Percentiles rank a stretch among this genome's conserved stretches.
Conservation (phyloP, 495 filamentous ascomycete genomes). For the Gamarada debralockiae region DNA sequence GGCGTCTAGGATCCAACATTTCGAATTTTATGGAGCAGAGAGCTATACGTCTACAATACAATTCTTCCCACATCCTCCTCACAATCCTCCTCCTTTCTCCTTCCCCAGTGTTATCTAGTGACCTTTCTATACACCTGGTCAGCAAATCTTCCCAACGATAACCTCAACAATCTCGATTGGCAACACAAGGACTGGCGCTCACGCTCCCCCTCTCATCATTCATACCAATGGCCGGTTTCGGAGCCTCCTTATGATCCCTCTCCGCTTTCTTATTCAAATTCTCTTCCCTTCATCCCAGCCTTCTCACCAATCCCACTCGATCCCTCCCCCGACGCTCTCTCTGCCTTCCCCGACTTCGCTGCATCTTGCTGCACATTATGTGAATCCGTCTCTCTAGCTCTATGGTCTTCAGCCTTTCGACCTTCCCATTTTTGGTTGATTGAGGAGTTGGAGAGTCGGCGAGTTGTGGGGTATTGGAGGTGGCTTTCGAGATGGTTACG, state of each 20-base stretch:
- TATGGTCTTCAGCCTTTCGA: conserved; percentile 8
- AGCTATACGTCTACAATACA: neutral
- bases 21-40: too few species aligned
- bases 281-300: neutral
- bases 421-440: conserved; percentile 12
- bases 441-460: neutral
- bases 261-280: conserved; percentile 20
- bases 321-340: conserved; percentile 8
- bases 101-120: neutral
- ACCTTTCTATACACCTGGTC: neutral
- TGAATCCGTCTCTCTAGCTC: conserved; percentile 3
- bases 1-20: too few species aligned
- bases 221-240: conserved; percentile 60
- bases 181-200: conserved; percentile 21
- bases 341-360: conserved; percentile 28
- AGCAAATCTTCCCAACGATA: neutral
- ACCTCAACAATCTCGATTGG: too few species aligned
- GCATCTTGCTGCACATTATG: conserved; percentile 21
- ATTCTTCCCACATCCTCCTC: neutral
- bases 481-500: too few species aligned
- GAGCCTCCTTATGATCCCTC: conserved; percentile 59
- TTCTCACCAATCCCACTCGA: conserved; percentile 14
- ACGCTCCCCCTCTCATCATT: conserved; percentile 62
- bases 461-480: too few species aligned
- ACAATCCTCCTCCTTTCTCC: neutral